Evolutionary conservation across 2,329 filamentous ascomycete species (phyloP).

Genomic region (Nigrospora oryzae): DNA sequence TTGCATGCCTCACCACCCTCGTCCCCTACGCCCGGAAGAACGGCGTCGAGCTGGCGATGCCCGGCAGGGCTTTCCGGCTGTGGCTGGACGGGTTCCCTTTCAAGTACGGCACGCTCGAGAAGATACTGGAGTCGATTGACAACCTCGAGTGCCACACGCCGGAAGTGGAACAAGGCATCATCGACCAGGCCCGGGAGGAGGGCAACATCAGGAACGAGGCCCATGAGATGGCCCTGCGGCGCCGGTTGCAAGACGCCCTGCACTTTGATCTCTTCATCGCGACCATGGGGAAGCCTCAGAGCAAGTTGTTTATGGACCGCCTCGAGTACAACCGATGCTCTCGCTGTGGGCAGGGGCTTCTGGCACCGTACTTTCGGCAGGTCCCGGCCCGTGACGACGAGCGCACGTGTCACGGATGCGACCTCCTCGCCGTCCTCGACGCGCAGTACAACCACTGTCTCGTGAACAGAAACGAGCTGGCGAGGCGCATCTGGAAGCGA

Average conservation of each 20-base stretch:
- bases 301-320: neutral
- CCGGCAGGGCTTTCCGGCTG: conserved; percentile 14
- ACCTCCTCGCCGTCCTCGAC: conserved; percentile 2
- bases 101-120: conserved; percentile 4
- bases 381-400: neutral
- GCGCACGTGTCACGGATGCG: conserved; percentile 12
- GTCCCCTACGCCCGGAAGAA: conserved; percentile 6
- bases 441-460: conserved; percentile 4
- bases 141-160: conserved; percentile 3
- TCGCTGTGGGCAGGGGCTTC: conserved; percentile 5
- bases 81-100: conserved; percentile 18
- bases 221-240: too few relatives aligned
- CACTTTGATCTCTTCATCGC: conserved; percentile 11
- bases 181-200: too few relatives aligned
- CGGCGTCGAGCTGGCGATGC: conserved; percentile 12
- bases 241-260: neutral
- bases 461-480: neutral
- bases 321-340: conserved; percentile 5
- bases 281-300: conserved; percentile 7
- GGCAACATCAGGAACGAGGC: too few relatives aligned
- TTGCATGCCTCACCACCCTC: conserved; percentile 7
- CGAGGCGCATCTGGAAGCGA: neutral
- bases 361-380: conserved; percentile 8
- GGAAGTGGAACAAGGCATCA: neutral
- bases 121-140: conserved; percentile 11